Evolutionary conservation across 169 alveolate genomes (phyloP), one percentile per base, ranked within the genome.

Genomic region (Eimeria praecox): DNA sequence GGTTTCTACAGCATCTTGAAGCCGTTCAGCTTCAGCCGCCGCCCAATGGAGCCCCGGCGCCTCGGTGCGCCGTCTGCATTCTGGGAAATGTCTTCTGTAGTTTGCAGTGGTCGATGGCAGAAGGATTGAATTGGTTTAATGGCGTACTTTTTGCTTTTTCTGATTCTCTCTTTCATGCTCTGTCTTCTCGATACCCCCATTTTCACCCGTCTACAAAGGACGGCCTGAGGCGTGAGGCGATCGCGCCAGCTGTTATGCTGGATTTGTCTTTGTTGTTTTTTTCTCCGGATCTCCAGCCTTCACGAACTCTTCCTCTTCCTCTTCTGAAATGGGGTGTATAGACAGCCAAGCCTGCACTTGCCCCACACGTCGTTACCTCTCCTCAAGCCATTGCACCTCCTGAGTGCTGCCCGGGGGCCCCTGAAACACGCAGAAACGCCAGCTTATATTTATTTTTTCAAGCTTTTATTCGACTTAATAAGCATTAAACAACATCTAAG

Each of bases 251-350:
- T 73, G 83, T 22, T 38, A 27, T 69, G 52, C 49, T 9, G 83
- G 27, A 40, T 20, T 73, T 38, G 83, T 73, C 83, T 73, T 20
- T 35, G 49, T 73, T 38, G 83, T 73, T 73, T 73, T 73, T 73
- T 73, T 4, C 83, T 38, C 20, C 83, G 14, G 22, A 38, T 73
- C 83, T 73, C 54, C 52, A 4, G 52, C 30, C 9, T 16, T 73
- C 33, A 73, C 42, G 38, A 38, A 2, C 30, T 73, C 33, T 12
- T 35, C 22, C 83, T 73, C 30, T 16, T 73, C 20, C 54, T 38
- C 83, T 73, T 73, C 83, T 73, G 83, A 73, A 73, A 73, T 73
- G 83, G 52, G 83, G 52, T 73, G 52, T 73, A 73, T 73, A 38
- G 83, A 73, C 83, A 38, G 46, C 8, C 54, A 16, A 73, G 38